A percentile compares a stretch with the other conserved stretches of the same genome.
These are phyloP conservation scores for Mortierella sp. DNA, from an alignment of 371 early-diverging fungal genomes.

Conservation along the genomic window DNA sequence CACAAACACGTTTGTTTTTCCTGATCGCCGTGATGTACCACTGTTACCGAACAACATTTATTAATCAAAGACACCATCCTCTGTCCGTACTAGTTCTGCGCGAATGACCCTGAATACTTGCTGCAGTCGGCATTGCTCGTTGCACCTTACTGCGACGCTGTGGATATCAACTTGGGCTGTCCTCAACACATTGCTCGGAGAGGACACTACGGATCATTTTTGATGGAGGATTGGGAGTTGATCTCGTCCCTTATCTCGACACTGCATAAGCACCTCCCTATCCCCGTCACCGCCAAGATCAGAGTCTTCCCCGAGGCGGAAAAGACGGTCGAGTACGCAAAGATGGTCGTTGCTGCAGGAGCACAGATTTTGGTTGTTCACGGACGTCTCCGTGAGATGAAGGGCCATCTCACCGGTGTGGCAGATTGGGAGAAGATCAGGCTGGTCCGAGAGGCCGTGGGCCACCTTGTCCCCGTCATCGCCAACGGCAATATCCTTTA, in stretches of 20 bases:
- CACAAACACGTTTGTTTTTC: background rate
- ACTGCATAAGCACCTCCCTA: slow-evolving; percentile 83
- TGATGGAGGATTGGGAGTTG: slow-evolving; percentile 97
- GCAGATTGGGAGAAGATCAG: slow-evolving; percentile 98
- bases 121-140: slow-evolving; percentile 90
- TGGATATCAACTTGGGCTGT: slow-evolving; percentile 99
- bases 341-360: slow-evolving; percentile 97
- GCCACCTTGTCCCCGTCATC: slow-evolving; percentile 91
- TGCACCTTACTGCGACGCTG: slow-evolving; percentile 92
- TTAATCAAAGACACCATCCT: background rate
- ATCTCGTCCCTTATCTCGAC: slow-evolving; percentile 75
- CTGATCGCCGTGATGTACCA: background rate
- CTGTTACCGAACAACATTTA: background rate
- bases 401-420: slow-evolving; percentile 96
- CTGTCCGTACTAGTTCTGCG: slow-evolving; percentile 86
- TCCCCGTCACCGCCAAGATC: slow-evolving; percentile 99
- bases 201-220: slow-evolving; percentile 97
- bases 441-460: slow-evolving; percentile 84
- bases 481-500: slow-evolving; percentile 99
- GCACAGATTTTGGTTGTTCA: slow-evolving; percentile 96
- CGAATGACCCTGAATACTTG: slow-evolving; percentile 93
- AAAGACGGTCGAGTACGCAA: slow-evolving; percentile 95
- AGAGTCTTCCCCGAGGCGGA: slow-evolving; percentile 93
- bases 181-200: slow-evolving; percentile 97
- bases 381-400: slow-evolving; percentile 98